Evolutionary conservation across 1,284 basidiomycete genomes (phyloP), one percentile per base, ranked within the genome.

Genomic region (Pholiota adiposa): DNA sequence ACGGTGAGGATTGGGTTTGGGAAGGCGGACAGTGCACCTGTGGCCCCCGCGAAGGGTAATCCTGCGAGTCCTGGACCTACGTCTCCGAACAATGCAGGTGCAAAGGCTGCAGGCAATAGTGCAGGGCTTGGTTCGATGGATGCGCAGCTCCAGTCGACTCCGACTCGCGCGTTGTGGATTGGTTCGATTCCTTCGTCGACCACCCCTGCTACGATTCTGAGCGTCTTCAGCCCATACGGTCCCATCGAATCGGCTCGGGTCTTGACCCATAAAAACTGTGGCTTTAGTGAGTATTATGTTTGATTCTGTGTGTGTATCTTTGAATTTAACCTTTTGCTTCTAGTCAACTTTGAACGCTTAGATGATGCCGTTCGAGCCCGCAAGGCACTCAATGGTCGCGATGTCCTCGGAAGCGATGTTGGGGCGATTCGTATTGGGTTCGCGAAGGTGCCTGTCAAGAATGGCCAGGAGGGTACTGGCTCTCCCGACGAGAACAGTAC

Each of bases 1-100:
- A 93, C 93, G 0, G 96, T 99, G 54, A 90, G 97, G 48, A 96
- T 99, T 67, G 97, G 97, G 4, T 99, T 97, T 71, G 97, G 97
- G 44, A 98, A 98, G 75, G 95, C 95, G 2, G 96, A 97, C 70
- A 95, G 94, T 69, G 92, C 93, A 7, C 94, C 92, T 27, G 90
- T 93, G 46, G 92, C 93, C 6, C 92, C 94, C 29, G 89, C 90
- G 33, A 93, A 93, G 66, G 87, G 89, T 36, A 83, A 83, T 27
- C 85, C 87, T 41, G 72, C 83, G 54, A 84, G 81, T 64, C 83
- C 88, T 43, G 81, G 87, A 27, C 81, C 88, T 27, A 81, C 89
- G 0, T 89, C 82, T 52, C 89, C 88, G 25, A 84, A 84, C 55
- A 79, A 79, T 41, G 68, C 75, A 56, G 66, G 77, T n/a, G 75